A percentile compares a stretch with the other conserved stretches of the same genome.
Conservation (phyloP, 768 basidiomycete species). For the Hypsizygus marmoreus region DNA sequence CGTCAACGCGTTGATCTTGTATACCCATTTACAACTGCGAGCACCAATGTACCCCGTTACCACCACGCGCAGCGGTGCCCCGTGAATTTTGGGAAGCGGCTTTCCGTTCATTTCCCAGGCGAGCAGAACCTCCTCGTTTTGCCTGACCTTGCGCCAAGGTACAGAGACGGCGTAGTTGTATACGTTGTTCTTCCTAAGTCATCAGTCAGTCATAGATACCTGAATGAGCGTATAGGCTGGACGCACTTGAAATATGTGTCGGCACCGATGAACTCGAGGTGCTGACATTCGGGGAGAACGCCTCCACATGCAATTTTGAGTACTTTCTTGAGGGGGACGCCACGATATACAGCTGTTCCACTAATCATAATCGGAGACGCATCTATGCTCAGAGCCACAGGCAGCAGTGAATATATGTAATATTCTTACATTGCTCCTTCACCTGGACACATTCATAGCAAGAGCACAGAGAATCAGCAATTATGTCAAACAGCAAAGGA, state of each 20-base stretch:
- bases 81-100: slow-evolving; percentile 52
- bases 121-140: slow-evolving; percentile 49
- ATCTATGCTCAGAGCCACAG: not conserved
- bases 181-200: slow-evolving; percentile 36
- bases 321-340: slow-evolving; percentile 55
- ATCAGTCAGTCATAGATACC: no score
- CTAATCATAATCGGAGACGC: slow-evolving; percentile 24
- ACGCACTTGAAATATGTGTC: slow-evolving; percentile 58
- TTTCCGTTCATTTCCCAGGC: slow-evolving; percentile 57
- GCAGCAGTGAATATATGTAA: not conserved
- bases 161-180: slow-evolving; percentile 49
- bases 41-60: slow-evolving; percentile 58
- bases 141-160: slow-evolving; percentile 49
- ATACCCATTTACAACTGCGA: slow-evolving; percentile 55
- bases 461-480: no score
- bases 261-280: slow-evolving; percentile 58
- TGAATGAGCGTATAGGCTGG: not conserved
- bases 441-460: no score
- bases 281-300: slow-evolving; percentile 45
- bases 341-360: slow-evolving; percentile 53
- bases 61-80: slow-evolving; percentile 50
- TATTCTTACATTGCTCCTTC: slow-evolving; percentile 50
- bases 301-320: slow-evolving; percentile 55
- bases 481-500: not conserved
- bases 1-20: slow-evolving; percentile 49